Evolutionary conservation across 2,329 filamentous ascomycete species (phyloP), one percentile per base, ranked within the genome.

Genomic region (Trichoderma sp.): DNA sequence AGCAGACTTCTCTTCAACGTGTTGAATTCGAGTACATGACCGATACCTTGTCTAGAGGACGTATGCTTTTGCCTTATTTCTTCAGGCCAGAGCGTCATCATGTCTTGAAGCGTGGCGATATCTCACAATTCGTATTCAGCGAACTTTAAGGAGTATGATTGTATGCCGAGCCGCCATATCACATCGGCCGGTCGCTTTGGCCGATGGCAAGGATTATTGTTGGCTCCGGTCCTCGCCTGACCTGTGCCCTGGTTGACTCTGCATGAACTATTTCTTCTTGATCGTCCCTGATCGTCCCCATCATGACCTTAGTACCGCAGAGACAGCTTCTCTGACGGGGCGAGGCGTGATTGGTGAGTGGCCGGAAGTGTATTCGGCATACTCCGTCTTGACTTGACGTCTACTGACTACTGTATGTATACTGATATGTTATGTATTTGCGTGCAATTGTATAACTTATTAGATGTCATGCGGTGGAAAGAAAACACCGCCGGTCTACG

Each of bases 311-410:
- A 35, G 11, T 35, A 37, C 52, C 55, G 27, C 35, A 3, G 47
- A 29, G 47, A 29, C 27, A 49, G 33, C 24, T 13, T 13, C 33
- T 55, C 40, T 69, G 68, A 69, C 68, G 68, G 68, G 68, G 68
- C 68, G 68, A 65, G 33, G 61, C 10, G 55, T 69, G 68, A 69
- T 69, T 69, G 68, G 68, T 43, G 47, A 61, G 33, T 11, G 19
- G 31, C 24, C 16, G 24, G 24, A 21, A 43, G 13, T 19, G 16
- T 19, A 5, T 16, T 16, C 40, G 40, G 40, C 6, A 43, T n/a
- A 40, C 37, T 19, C 40, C 16, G 19, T 43, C 6, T 43, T 43
- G 19, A 16, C 40, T 6, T 43, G 16, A 43, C 16, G 19, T 43
- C 6, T 19, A 19, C 4, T 16, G 1, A 43, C 40, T 43, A n/a